Percentiles rank a stretch among this genome's conserved stretches.
Evolutionary conservation across 2,329 filamentous ascomycete species (phyloP).

Genomic region (Fusarium floridanum): DNA sequence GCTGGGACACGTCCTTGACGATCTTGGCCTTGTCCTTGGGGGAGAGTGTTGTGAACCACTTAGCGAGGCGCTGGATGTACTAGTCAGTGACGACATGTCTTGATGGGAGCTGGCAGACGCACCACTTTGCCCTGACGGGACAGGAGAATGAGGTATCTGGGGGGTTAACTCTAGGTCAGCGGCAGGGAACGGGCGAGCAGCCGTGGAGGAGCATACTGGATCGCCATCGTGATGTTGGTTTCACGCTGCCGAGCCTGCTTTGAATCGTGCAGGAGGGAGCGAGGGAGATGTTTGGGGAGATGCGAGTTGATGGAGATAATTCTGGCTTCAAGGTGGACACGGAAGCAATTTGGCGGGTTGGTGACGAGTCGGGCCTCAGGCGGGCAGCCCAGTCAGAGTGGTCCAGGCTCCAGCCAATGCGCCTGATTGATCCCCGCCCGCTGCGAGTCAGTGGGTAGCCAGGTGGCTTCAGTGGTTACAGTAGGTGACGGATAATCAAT

Average conservation of each 20-base stretch:
- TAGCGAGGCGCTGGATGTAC: slow-evolving; percentile 84
- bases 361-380: slow-evolving; percentile 43
- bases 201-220: slow-evolving; percentile 54
- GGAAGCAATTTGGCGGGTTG: slow-evolving; percentile 47
- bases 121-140: slow-evolving; percentile 99
- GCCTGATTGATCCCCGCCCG: background rate
- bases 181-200: slow-evolving; percentile 12
- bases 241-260: slow-evolving; percentile 41
- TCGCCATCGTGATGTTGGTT: slow-evolving; percentile 55
- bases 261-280: slow-evolving; percentile 37
- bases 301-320: slow-evolving; percentile 38
- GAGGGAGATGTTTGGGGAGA: slow-evolving; percentile 27
- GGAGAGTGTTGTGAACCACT: slow-evolving; percentile 99
- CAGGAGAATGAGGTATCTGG: slow-evolving; percentile 95
- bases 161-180: slow-evolving; percentile 40
- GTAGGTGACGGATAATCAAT: background rate
- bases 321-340: slow-evolving; percentile 45
- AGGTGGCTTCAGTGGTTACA: slow-evolving; percentile 15
- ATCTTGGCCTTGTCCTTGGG: slow-evolving; percentile 99
- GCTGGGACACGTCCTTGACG: slow-evolving; percentile 98
- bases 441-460: slow-evolving; percentile 4
- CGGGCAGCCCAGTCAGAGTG: slow-evolving; percentile 16
- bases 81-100: slow-evolving; percentile 33
- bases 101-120: slow-evolving; percentile 58
- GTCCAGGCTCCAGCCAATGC: slow-evolving; percentile 32